phyloP scores from a whole-genome alignment of 768 basidiomycete genomes.

The Mycena floridula region DNA sequence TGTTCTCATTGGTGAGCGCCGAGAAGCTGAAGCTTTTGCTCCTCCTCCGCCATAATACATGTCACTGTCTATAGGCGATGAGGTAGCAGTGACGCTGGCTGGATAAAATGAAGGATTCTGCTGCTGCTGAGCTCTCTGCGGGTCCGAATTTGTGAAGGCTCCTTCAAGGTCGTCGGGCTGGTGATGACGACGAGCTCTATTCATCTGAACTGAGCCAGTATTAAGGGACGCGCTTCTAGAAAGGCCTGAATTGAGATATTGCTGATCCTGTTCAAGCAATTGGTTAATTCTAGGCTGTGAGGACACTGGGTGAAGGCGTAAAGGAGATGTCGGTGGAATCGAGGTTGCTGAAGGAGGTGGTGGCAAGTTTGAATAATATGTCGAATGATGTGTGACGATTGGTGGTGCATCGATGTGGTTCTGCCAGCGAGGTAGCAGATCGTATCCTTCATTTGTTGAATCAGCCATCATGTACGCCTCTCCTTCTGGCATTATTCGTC shows the following conservation, averaged over 20 bases:
- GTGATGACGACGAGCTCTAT: constrained; percentile 60
- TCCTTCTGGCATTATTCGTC: constrained; percentile 59
- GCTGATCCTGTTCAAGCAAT: constrained; percentile 60
- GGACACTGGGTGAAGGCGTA: constrained; percentile 10
- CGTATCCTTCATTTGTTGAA: constrained; percentile 79
- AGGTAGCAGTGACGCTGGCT: constrained; percentile 33
- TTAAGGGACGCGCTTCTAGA: constrained; percentile 62
- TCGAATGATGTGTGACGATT: constrained; percentile 46
- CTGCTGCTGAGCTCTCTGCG: constrained; percentile 32
- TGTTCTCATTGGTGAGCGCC: no score
- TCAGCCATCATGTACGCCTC: constrained; percentile 65
- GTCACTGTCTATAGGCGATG: no score
- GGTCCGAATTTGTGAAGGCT: no score
- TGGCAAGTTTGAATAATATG: constrained; percentile 51
- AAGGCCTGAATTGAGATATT: constrained; percentile 33
- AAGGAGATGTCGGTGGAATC: constrained; percentile 1
- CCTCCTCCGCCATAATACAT: no score
- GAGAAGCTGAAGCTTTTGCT: no score
- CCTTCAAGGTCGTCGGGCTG: constrained; percentile 64
- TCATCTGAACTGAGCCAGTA: constrained; percentile 38
- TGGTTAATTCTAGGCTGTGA: constrained; percentile 58
- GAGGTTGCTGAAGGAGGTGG: constrained; percentile 29
- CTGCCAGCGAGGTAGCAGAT: constrained; percentile 73
- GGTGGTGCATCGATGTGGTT: constrained; percentile 50
- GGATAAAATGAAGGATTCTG: constrained; percentile 54